A percentile compares a stretch with the other conserved stretches of the same genome.
Evolutionary conservation across 192 early-diverging fungal species (phyloP).

Genomic region (Paraglomus occultum): DNA sequence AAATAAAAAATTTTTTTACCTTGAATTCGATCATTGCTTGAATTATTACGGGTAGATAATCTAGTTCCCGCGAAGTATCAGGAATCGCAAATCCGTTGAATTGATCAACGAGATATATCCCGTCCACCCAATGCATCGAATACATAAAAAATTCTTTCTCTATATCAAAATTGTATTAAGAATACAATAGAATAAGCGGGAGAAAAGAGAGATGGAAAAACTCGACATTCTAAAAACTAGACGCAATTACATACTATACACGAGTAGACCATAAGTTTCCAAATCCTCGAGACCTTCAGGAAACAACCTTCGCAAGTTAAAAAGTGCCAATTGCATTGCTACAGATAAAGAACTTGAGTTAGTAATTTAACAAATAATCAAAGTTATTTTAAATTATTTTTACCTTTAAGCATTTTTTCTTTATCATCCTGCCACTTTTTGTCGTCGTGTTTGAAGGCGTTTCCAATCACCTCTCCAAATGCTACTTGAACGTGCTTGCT

Average conservation of each 20-base stretch:
- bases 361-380: conserved; percentile 26
- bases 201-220: too few species aligned
- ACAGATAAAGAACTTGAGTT: conserved; percentile 24
- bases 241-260: conserved; percentile 25
- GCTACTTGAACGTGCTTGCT: conserved; percentile 23
- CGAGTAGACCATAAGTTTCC: conserved; percentile 27
- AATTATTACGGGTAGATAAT: too few species aligned
- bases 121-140: conserved; percentile 27
- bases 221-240: conserved; percentile 21
- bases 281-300: conserved; percentile 26
- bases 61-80: conserved; percentile 22
- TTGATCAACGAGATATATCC: conserved; percentile 24
- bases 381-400: conserved; percentile 15
- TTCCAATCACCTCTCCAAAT: conserved; percentile 27
- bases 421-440: conserved; percentile 19
- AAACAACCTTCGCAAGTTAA: conserved; percentile 14
- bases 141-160: conserved; percentile 25
- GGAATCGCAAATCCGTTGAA: conserved; percentile 27
- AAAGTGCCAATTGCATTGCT: conserved; percentile 28
- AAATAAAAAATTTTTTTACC: too few species aligned
- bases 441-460: conserved; percentile 27
- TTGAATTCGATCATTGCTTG: too few species aligned
- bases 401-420: conserved; percentile 31
- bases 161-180: conserved; percentile 26
- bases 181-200: too few species aligned